Conservation (phyloP, 2,329 filamentous ascomycete genomes). For the Claviceps maximensis region DNA sequence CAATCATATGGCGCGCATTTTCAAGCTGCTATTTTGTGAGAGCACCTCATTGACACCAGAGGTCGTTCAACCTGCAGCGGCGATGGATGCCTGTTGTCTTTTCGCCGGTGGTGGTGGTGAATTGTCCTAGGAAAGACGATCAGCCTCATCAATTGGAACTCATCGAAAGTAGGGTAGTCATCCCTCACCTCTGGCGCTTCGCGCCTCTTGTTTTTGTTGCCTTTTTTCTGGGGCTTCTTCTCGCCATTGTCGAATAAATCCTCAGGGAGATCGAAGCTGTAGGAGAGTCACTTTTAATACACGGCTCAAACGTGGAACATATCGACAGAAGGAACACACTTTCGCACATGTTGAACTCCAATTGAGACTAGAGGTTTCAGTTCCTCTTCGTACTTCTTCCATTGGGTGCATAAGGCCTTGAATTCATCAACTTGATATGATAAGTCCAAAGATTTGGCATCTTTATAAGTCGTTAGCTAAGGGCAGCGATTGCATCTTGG, state of each 20-base stretch:
- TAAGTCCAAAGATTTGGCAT: conserved; percentile 59
- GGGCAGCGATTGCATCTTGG: not conserved
- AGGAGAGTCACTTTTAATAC: conserved; percentile 2
- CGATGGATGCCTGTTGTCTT: conserved; percentile 28
- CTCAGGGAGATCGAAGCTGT: conserved; percentile 71
- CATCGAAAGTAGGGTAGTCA: conserved; percentile 3
- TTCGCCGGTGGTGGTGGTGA: conserved; percentile 26
- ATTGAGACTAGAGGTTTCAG: conserved; percentile 50
- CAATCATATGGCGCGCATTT: not conserved
- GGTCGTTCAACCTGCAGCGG: conserved; percentile 22
- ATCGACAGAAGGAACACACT: conserved; percentile 42
- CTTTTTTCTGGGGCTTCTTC: conserved; percentile 50
- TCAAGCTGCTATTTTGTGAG: not conserved
- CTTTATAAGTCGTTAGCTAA: conserved; percentile 22
- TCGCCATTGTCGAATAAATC: conserved; percentile 83
- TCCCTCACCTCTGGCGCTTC: conserved; percentile 31
- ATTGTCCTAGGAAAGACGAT: conserved; percentile 20
- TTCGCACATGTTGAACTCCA: conserved; percentile 71
- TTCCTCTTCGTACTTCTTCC: conserved; percentile 62
- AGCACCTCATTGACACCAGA: not conserved
- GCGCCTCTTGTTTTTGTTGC: conserved; percentile 34
- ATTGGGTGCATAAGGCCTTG: conserved; percentile 65
- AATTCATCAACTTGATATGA: conserved; percentile 77
- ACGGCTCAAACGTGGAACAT: not conserved
- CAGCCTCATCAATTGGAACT: conserved; percentile 12